Evolutionary conservation across 306 rosid genomes (phyloP), one percentile per base, ranked within the genome.

Genomic region (Boehmeria nivea): DNA sequence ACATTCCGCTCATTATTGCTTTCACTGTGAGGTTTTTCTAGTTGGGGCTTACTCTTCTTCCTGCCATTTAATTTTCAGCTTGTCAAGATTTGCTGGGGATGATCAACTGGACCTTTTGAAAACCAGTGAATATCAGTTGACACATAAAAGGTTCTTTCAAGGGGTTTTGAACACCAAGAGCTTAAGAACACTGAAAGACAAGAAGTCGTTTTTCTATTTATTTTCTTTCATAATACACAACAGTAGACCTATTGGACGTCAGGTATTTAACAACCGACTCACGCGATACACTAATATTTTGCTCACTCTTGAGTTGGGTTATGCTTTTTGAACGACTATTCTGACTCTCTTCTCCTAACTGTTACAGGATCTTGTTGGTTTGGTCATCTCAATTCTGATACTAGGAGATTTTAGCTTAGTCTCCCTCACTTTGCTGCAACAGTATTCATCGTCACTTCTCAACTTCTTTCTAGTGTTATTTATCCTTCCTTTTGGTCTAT

Each of bases 361-460:
- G 15, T 63, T 77, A 49, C 85, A 91, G 99, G 99, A 91, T 81
- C 82, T 91, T 28, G 99, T 91, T 66, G 95, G 96, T 67, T 75
- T 91, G 82, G 49, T 91, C 62, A 72, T 87, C 72, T 91, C 95
- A 24, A 56, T 82, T 54, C 64, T 91, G 44, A 87, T 91, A 1
- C 72, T 91, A 25, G 99, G 89, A 58, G 99, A 91, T 77, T 81
- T 91, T 56, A 84, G 87, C 76, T n/a, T 91, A 59, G 93, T 81
- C 33, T 76, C 81, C 72, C 96, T 91, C 62, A 73, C 79, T 51
- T 71, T 84, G 64, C 83, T 91, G 74, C 99, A 91, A 74, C 81
- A 84, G 79, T 91, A 84, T 59, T 91, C 96, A 1, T 52, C 81
- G 68, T 91, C 95, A 0, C 78, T 82, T 51, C 57, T 77, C 62